phyloP scores from a whole-genome alignment of 2,329 filamentous ascomycete genomes.

The Phyllosticta citriasiana region DNA sequence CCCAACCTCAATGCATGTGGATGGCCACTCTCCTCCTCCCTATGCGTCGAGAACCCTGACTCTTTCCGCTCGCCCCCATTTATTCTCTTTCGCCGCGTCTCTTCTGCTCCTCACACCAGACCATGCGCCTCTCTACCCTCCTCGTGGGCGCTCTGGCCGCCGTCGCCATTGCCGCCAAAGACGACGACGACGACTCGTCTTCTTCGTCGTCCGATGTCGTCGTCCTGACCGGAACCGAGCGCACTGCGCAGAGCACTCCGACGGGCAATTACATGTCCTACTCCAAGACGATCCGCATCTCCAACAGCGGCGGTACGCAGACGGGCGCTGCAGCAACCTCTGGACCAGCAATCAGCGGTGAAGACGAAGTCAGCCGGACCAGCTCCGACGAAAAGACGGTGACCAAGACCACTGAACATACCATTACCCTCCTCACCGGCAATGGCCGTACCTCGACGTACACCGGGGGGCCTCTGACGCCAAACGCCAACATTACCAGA shows the following conservation, averaged over 20 bases:
- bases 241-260: neutral
- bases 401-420: slow-evolving; percentile 1
- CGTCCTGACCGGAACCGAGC: slow-evolving; percentile 3
- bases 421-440: slow-evolving; percentile 7
- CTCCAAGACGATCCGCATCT: slow-evolving; percentile 1
- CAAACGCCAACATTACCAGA: slow-evolving; percentile 14
- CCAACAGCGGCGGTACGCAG: neutral
- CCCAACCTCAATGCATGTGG: neutral
- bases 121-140: slow-evolving; percentile 6
- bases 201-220: neutral
- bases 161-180: slow-evolving; percentile 1
- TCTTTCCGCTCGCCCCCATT: neutral
- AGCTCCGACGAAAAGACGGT: slow-evolving; percentile 3
- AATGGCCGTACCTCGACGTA: slow-evolving; percentile 1
- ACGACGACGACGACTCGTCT: neutral
- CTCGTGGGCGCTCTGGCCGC: neutral
- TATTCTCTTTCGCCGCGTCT: neutral
- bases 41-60: neutral
- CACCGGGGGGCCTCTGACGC: slow-evolving; percentile 6
- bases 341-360: neutral
- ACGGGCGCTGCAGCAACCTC: neutral
- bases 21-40: neutral
- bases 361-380: neutral
- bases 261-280: slow-evolving; percentile 10
- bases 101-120: slow-evolving; percentile 1